Conservation (phyloP, 805 yeast species). For the Nakazawaea ishiwadae region DNA sequence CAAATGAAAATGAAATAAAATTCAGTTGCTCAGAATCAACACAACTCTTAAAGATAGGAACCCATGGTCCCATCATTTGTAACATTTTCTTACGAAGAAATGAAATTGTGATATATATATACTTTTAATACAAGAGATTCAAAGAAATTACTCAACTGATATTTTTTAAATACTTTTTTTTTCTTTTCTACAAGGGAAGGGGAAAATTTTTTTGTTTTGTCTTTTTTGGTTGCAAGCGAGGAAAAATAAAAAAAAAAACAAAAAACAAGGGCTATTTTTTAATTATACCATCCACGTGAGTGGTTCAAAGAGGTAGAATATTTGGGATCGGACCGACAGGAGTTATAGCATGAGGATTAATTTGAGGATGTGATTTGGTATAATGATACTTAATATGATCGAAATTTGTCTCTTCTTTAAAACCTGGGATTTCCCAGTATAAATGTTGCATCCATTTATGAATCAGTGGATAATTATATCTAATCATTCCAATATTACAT, state of each 20-base stretch:
- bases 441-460: conserved; percentile 78
- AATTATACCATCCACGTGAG: too few relatives aligned
- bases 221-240: too few relatives aligned
- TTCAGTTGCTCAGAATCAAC: conserved; percentile 45
- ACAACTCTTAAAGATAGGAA: conserved; percentile 56
- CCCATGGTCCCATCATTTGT: conserved; percentile 65
- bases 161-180: too few relatives aligned
- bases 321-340: conserved; percentile 87
- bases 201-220: too few relatives aligned
- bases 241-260: background rate
- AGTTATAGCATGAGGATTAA: conserved; percentile 80
- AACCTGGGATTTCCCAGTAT: conserved; percentile 75
- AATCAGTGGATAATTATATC: conserved; percentile 71
- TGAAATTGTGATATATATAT: too few relatives aligned
- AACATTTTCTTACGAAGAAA: too few relatives aligned
- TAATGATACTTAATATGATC: conserved; percentile 90
- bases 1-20: conserved; percentile 60
- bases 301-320: too few relatives aligned
- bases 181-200: too few relatives aligned
- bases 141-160: too few relatives aligned
- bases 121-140: too few relatives aligned
- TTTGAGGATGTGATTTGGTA: conserved; percentile 75
- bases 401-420: conserved; percentile 76
- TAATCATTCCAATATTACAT: conserved; percentile 78
- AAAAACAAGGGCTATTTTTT: too few relatives aligned